These are phyloP conservation scores for Salix suchowensis DNA, from an alignment of 345 rosid species.

Conservation along the genomic window DNA sequence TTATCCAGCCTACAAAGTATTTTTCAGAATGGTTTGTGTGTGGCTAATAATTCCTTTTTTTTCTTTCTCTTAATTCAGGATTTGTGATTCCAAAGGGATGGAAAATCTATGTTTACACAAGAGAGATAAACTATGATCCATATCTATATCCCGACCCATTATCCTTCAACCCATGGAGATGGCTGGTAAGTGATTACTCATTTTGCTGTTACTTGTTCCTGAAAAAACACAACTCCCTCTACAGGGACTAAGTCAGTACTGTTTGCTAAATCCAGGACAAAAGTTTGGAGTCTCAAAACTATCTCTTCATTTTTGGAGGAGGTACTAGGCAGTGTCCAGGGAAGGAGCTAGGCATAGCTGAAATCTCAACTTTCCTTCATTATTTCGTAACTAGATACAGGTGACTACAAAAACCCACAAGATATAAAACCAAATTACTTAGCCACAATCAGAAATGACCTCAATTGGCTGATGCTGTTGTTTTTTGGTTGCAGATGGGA, in stretches of 20 bases:
- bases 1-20: too few relatives aligned
- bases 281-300: conserved; percentile 49
- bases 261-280: conserved; percentile 45
- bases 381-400: conserved; percentile 84
- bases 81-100: conserved; percentile 48
- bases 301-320: conserved; percentile 73
- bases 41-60: neutral
- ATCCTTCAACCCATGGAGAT: conserved; percentile 80
- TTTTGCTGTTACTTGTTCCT: too few relatives aligned
- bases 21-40: too few relatives aligned
- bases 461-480: neutral
- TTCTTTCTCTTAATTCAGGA: conserved; percentile 20
- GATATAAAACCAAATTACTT: neutral
- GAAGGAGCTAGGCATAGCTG: conserved; percentile 84
- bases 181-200: conserved; percentile 45
- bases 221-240: neutral
- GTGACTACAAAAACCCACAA: conserved; percentile 18
- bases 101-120: conserved; percentile 60
- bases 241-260: neutral
- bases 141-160: conserved; percentile 56
- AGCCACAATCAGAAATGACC: neutral
- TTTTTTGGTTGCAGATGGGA: conserved; percentile 64
- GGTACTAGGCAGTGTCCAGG: conserved; percentile 94
- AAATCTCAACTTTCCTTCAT: conserved; percentile 84
- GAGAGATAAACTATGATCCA: conserved; percentile 74